These are phyloP conservation scores for Yamadazyma sp. DNA, from an alignment of 1,139 yeast species.

Conservation along the genomic window DNA sequence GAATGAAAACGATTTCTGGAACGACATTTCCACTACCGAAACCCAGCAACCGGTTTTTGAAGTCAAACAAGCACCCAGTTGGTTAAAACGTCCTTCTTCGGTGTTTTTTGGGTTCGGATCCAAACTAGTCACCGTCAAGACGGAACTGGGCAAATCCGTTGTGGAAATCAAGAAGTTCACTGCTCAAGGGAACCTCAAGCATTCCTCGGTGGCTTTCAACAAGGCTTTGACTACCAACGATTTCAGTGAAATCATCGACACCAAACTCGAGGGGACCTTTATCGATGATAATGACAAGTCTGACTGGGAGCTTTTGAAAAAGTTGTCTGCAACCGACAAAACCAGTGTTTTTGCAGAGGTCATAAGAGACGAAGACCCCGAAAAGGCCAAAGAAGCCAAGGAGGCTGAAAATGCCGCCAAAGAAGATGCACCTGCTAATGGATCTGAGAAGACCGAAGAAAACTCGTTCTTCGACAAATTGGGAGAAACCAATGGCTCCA, in stretches of 20 bases:
- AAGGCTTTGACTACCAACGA: conserved; percentile 60
- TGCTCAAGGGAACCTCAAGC: conserved; percentile 35
- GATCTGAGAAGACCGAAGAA: conserved; percentile 25
- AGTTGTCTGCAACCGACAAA: conserved; percentile 54
- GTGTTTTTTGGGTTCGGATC: conserved; percentile 95
- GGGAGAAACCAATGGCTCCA: conserved; percentile 20
- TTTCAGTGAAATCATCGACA: conserved; percentile 53
- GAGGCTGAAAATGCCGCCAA: not conserved
- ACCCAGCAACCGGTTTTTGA: conserved; percentile 71
- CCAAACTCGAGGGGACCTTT: conserved; percentile 42
- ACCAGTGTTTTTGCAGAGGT: conserved; percentile 28
- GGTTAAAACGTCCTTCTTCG: conserved; percentile 77
- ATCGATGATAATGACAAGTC: conserved; percentile 47
- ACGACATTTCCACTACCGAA: conserved; percentile 67
- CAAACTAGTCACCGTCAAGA: conserved; percentile 63
- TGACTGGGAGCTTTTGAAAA: conserved; percentile 77
- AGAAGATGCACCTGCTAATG: conserved; percentile 4
- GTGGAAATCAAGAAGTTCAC: conserved; percentile 54
- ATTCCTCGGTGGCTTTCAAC: conserved; percentile 48
- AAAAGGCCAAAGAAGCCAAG: not conserved
- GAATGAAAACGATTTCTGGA: conserved; percentile 82
- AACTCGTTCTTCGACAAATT: conserved; percentile 47
- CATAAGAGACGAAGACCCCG: conserved; percentile 18
- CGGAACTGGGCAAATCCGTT: conserved; percentile 40
- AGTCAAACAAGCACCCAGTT: conserved; percentile 78